phyloP scores from a whole-genome alignment of 2,329 filamentous ascomycete genomes.

The Neonectria ditissima region DNA sequence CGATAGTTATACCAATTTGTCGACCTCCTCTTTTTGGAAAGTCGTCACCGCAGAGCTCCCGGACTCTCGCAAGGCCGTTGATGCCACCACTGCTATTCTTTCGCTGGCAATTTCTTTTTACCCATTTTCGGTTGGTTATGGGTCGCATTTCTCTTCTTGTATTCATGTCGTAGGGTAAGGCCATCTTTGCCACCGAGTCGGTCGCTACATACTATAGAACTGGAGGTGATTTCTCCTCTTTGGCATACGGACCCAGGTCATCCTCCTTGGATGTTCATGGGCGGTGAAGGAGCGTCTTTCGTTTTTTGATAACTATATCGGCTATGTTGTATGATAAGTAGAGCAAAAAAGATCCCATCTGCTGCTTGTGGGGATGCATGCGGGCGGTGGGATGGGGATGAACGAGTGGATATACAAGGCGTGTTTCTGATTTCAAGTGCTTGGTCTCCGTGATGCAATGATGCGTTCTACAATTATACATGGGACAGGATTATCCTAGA shows the following conservation, averaged over 20 bases:
- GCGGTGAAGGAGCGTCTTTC: conserved; percentile 5
- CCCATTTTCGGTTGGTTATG: conserved; percentile 17
- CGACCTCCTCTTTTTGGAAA: conserved; percentile 11
- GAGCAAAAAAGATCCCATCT: conserved; percentile 7
- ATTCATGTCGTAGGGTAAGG: conserved; percentile 25
- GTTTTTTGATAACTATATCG: background rate
- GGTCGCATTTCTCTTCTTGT: conserved; percentile 23
- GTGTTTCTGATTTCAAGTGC: background rate
- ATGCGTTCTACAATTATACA: background rate
- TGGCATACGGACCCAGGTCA: conserved; percentile 2
- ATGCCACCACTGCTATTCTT: background rate
- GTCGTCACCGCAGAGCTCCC: background rate
- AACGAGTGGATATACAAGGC: conserved; percentile 16
- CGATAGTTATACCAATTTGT: conserved; percentile 9
- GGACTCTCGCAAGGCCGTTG: background rate
- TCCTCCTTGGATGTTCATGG: conserved; percentile 19
- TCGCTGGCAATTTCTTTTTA: conserved; percentile 1
- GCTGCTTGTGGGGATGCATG: background rate
- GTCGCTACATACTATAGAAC: conserved; percentile 28
- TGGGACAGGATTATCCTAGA: background rate
- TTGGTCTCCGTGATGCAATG: background rate
- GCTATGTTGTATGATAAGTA: conserved; percentile 25
- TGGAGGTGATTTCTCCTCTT: background rate
- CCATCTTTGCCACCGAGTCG: conserved; percentile 16
- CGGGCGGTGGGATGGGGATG: conserved; percentile 2